Percentiles rank a stretch among this genome's conserved stretches.
Conservation (phyloP, 78 protist genomes). For the Dictyostelium purpureum region DNA sequence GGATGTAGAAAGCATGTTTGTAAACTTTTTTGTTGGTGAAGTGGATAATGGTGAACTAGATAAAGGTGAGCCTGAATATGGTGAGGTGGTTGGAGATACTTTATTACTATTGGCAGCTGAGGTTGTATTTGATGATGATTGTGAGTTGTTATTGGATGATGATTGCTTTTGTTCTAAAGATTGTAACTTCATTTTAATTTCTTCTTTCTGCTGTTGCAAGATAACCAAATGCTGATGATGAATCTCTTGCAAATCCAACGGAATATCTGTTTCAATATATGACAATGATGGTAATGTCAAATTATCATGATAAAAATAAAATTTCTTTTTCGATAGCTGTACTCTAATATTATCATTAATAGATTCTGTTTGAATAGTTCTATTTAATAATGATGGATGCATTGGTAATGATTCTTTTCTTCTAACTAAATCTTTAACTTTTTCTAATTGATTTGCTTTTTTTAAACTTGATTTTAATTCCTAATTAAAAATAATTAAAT, state of each 20-base stretch:
- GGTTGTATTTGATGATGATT: neutral
- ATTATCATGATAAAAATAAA: slow-evolving; percentile 40
- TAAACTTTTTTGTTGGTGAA: neutral
- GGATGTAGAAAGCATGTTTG: neutral
- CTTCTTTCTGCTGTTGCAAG: slow-evolving; percentile 1
- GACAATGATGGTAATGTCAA: slow-evolving; percentile 18
- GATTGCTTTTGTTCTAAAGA: neutral
- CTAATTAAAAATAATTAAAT: too few relatives aligned
- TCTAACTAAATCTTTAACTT: slow-evolving; percentile 2
- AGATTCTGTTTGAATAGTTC: slow-evolving; percentile 13
- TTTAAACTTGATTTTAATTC: neutral
- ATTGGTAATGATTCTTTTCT: slow-evolving; percentile 42
- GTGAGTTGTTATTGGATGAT: neutral
- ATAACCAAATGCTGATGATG: slow-evolving; percentile 17
- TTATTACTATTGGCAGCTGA: neutral
- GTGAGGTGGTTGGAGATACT: neutral
- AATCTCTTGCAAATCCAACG: neutral
- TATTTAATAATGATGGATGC: slow-evolving; percentile 48
- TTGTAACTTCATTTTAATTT: neutral
- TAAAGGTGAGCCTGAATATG: neutral
- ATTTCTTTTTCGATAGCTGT: slow-evolving; percentile 42
- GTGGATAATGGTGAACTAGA: neutral
- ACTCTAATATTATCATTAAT: slow-evolving; percentile 34
- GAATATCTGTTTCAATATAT: slow-evolving; percentile 1
- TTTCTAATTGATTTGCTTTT: slow-evolving; percentile 15